Conservation (phyloP, 192 early-diverging fungal species). For the Umbelopsis vinacea region DNA sequence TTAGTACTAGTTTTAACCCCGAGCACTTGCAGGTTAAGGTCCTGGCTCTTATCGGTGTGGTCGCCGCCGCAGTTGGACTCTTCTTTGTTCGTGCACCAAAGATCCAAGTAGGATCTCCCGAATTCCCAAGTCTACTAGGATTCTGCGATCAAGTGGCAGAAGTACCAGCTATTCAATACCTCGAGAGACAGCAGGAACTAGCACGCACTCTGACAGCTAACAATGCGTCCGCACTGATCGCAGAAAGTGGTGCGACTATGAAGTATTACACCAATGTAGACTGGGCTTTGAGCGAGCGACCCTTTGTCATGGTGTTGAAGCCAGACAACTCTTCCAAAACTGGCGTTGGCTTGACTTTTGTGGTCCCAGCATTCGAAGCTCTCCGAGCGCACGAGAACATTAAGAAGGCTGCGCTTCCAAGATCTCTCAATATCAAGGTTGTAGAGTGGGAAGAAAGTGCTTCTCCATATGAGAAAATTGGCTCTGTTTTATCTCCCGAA, state of each 20-base stretch:
- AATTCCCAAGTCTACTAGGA: conserved; percentile 32
- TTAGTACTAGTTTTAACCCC: not conserved
- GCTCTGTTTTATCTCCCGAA: conserved; percentile 30
- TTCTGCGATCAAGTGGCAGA: conserved; percentile 47
- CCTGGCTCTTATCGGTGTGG: not conserved
- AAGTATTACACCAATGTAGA: conserved; percentile 51
- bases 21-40: not conserved
- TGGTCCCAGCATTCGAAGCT: conserved; percentile 56
- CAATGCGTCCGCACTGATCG: conserved; percentile 46
- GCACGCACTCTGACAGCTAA: conserved; percentile 36
- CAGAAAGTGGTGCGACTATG: conserved; percentile 55
- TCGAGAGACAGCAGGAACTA: conserved; percentile 44
- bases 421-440: conserved; percentile 26
- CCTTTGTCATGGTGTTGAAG: conserved; percentile 46
- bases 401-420: conserved; percentile 25
- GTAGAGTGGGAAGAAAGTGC: conserved; percentile 50
- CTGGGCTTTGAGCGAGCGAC: conserved; percentile 52
- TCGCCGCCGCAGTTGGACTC: not conserved
- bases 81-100: not conserved
- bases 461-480: conserved; percentile 50
- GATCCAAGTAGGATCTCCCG: not conserved
- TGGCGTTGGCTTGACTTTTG: conserved; percentile 46
- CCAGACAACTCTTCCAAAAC: not conserved
- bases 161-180: conserved; percentile 42
- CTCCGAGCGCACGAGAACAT: conserved; percentile 45